Base-by-base conservation (phyloP, 2,329 filamentous ascomycete species). In the Colletotrichum melonis region DNA sequence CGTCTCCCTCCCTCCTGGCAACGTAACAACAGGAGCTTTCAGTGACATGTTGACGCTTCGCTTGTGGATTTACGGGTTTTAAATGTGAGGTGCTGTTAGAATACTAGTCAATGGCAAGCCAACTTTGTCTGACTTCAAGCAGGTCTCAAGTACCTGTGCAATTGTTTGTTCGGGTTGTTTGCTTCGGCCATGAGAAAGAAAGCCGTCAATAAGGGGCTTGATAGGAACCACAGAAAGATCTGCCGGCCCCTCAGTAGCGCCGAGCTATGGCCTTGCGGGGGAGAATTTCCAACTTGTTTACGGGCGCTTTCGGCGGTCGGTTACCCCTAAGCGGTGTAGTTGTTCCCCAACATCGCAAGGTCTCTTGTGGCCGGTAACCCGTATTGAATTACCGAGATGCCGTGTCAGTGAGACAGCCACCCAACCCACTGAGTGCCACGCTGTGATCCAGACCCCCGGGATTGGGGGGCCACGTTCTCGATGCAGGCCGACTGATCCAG, bases 1-100 rank as follows among this genome's bases (percentile, higher is more conserved):
- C n/a, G 74, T 72, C 28, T 76, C 56, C 46, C 58, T n/a, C 19
- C 78, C 77, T 0, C 72, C 26, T 12, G 77, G 77, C 19, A 79
- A 22, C 26, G 54, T 9, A 22, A 54, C 52, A 5, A 54, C 16
- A 9, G 52, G 52, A 54, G 52, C 52, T 22, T 54, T 22, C 11
- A 9, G n/a, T 54, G 52, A 14, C 22, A 54, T 54, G 2, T 6
- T 54, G 24, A 9, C 52, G 52, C 52, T 54, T 22, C 12, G 22
- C 24, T 26, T 26, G 52, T 54, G 24, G 5, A 19, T 7, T 46
- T 46, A 7, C 4, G 14, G 19, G n/a, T n/a, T 5, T 46, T 8
- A 6, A 46, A 19, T 19, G 2, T 8, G 42, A 46, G 42, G 4
- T 7, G 3, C 19, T 46, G 19, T 19, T 46, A 8, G 19, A n/a